Conservation (phyloP, 768 basidiomycete genomes). For the Boletus rex-veris region DNA sequence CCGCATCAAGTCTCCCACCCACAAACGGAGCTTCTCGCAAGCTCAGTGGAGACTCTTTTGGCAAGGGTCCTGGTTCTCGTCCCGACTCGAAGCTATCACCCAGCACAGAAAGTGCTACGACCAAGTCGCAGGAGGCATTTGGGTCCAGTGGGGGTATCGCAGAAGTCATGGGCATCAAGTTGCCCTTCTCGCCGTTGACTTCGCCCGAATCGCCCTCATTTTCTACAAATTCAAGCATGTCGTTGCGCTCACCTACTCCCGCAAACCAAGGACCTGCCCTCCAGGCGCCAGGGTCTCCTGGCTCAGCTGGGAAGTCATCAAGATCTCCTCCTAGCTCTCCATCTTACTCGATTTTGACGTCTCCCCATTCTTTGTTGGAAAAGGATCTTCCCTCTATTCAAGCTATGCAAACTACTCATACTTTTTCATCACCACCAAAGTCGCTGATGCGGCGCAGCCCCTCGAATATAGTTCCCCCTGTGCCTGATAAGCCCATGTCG, state of each 20-base stretch:
- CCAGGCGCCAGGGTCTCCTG: constrained; percentile 19
- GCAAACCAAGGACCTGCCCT: constrained; percentile 12
- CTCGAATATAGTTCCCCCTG: constrained; percentile 24
- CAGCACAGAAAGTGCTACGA: constrained; percentile 16
- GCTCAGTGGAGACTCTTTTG: constrained; percentile 37
- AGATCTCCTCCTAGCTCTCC: constrained; percentile 26
- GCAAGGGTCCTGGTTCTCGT: constrained; percentile 28
- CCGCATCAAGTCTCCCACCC: constrained; percentile 28
- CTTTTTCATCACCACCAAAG: constrained; percentile 9
- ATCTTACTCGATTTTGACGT: constrained; percentile 35
- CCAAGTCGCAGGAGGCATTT: constrained; percentile 21
- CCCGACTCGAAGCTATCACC: constrained; percentile 41
- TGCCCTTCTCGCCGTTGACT: constrained; percentile 30
- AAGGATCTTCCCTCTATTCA: constrained; percentile 35
- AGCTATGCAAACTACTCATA: constrained; percentile 22
- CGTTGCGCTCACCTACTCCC: constrained; percentile 15
- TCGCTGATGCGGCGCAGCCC: constrained; percentile 13
- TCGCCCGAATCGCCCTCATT: constrained; percentile 33
- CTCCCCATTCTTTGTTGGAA: constrained; percentile 32
- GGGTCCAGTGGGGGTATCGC: constrained; percentile 9
- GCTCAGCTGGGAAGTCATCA: constrained; percentile 12
- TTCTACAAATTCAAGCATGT: constrained; percentile 29
- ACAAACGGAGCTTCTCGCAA: constrained; percentile 23
- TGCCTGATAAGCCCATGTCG: constrained; percentile 23
- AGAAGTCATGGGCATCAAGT: constrained; percentile 30